These are phyloP conservation scores for Trametes sp. DNA, from an alignment of 1,284 basidiomycete species.

Conservation along the genomic window DNA sequence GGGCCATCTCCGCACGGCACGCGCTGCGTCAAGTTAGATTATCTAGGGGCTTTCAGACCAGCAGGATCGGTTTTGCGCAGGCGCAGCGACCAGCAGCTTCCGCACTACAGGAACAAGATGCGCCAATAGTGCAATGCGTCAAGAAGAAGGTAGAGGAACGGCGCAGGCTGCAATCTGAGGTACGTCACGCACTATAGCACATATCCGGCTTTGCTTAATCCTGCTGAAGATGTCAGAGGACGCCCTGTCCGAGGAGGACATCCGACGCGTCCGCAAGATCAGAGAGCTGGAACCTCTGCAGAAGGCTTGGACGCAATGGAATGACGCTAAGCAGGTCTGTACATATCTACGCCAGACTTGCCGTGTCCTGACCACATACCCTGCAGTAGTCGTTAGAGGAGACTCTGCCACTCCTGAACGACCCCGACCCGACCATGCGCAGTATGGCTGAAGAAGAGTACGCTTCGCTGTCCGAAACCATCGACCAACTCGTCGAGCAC, in stretches of 20 bases:
- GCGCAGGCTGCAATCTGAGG: constrained; percentile 37
- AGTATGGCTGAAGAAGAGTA: constrained; percentile 87
- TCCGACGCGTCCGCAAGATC: constrained; percentile 52
- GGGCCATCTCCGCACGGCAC: constrained; percentile 17
- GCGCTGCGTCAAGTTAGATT: constrained; percentile 8
- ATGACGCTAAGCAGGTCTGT: constrained; percentile 51
- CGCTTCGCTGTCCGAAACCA: constrained; percentile 53
- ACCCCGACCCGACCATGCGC: constrained; percentile 70
- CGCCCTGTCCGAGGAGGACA: constrained; percentile 47
- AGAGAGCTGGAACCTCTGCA: constrained; percentile 62
- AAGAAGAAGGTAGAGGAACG: constrained; percentile 38
- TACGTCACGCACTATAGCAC: constrained; percentile 6
- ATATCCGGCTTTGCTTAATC: not conserved
- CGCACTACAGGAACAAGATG: constrained; percentile 20
- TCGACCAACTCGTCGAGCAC: constrained; percentile 57
- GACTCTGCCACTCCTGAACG: constrained; percentile 68
- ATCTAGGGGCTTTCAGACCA: constrained; percentile 13
- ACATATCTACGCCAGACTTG: not conserved
- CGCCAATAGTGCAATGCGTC: constrained; percentile 39
- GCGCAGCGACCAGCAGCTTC: constrained; percentile 11
- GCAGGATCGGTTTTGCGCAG: constrained; percentile 14
- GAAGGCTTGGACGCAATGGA: constrained; percentile 59
- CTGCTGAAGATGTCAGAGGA: constrained; percentile 40
- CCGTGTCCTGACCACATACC: constrained; percentile 16
- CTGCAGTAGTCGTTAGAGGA: constrained; percentile 70